Conservation (phyloP, 1,284 basidiomycete genomes). For the Leccinum proliferum region DNA sequence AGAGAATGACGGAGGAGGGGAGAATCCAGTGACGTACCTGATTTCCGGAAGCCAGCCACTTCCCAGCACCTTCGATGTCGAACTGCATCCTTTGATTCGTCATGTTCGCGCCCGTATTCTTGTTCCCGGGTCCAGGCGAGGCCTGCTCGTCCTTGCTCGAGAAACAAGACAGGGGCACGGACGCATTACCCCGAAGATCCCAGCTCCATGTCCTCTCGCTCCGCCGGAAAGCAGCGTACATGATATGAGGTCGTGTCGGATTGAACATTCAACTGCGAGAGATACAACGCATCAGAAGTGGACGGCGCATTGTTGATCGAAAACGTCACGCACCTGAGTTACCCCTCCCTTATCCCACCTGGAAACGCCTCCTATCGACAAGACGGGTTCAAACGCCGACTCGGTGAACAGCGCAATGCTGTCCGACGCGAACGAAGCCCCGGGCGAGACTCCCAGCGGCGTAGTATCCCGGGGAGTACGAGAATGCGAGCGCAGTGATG, state of each 20-base stretch:
- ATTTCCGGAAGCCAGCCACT: slow-evolving; percentile 65
- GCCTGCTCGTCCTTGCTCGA: slow-evolving; percentile 2
- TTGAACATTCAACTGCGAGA: slow-evolving; percentile 73
- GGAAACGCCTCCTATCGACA: slow-evolving; percentile 3
- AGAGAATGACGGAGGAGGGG: neutral
- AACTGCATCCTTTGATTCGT: slow-evolving; percentile 80
- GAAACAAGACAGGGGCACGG: slow-evolving; percentile 41
- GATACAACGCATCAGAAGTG: neutral
- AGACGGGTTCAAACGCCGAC: slow-evolving; percentile 21
- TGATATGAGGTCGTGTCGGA: slow-evolving; percentile 59
- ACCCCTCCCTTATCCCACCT: slow-evolving; percentile 33
- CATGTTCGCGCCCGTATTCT: neutral
- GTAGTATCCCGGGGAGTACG: slow-evolving; percentile 54
- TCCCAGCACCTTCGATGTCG: slow-evolving; percentile 71
- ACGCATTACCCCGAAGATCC: slow-evolving; percentile 66
- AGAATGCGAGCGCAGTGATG: slow-evolving; percentile 78
- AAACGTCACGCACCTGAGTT: slow-evolving; percentile 47
- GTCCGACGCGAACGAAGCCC: slow-evolving; percentile 43
- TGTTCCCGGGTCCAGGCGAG: neutral
- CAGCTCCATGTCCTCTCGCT: slow-evolving; percentile 64
- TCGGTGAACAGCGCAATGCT: slow-evolving; percentile 78
- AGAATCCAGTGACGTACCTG: slow-evolving; percentile 41
- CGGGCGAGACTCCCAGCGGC: slow-evolving; percentile 65
- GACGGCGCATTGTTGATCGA: neutral
- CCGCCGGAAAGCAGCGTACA: slow-evolving; percentile 78